These are phyloP conservation scores for Pythium utonaiense DNA, from an alignment of 352 stramenopile species.

Conservation along the genomic window DNA sequence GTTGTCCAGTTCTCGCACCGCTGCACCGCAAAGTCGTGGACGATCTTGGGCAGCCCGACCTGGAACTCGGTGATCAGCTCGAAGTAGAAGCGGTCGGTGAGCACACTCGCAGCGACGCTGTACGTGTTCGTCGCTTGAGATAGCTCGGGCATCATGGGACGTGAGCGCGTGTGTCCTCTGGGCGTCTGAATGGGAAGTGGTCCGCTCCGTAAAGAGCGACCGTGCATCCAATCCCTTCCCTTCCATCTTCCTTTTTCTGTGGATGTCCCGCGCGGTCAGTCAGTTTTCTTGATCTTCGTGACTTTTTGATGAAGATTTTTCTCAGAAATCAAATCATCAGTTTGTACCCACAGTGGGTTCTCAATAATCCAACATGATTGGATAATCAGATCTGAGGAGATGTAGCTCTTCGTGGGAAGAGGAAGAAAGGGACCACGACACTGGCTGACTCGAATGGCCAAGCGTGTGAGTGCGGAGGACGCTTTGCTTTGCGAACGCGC, in stretches of 20 bases:
- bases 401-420: not conserved
- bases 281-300: not conserved
- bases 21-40: conserved; percentile 7
- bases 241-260: not conserved
- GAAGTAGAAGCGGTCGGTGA: conserved; percentile 9
- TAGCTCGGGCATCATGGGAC: not conserved
- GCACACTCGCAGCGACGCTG: not conserved
- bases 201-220: not conserved
- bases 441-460: no score
- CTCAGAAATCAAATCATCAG: no score
- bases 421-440: not conserved
- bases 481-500: conserved; percentile 43
- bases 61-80: conserved; percentile 16
- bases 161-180: not conserved
- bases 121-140: not conserved
- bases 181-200: not conserved
- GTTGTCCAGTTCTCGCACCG: conserved; percentile 5
- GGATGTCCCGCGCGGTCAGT: not conserved
- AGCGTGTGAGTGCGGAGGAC: conserved; percentile 24
- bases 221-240: not conserved
- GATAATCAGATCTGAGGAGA: not conserved
- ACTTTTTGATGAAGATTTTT: no score
- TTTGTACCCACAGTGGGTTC: no score
- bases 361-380: no score
- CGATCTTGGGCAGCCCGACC: conserved; percentile 5